A percentile compares a stretch with the other conserved stretches of the same genome.
phyloP scores from a whole-genome alignment of 805 yeast species.

The Cyberlindnera mycetangii region DNA sequence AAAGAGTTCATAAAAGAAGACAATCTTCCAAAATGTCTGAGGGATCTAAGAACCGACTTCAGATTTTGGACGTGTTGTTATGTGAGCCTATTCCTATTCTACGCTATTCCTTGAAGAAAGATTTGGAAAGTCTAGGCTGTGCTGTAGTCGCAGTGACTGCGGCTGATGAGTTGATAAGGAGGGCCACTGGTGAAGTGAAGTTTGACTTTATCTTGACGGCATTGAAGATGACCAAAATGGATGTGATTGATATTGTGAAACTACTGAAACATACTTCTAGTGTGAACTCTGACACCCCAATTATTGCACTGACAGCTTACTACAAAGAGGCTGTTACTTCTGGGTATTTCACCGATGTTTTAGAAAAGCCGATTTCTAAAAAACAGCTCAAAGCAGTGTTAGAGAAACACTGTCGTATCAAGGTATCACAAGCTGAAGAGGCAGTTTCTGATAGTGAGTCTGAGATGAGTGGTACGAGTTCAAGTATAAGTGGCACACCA shows the following conservation, averaged over 20 bases:
- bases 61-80: slow-evolving; percentile 61
- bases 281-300: slow-evolving; percentile 72
- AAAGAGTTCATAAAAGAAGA: slow-evolving; percentile 52
- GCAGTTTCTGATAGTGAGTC: slow-evolving; percentile 30
- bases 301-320: slow-evolving; percentile 71
- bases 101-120: slow-evolving; percentile 60
- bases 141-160: slow-evolving; percentile 71
- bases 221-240: slow-evolving; percentile 60
- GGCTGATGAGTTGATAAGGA: slow-evolving; percentile 79
- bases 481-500: not conserved
- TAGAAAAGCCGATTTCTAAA: slow-evolving; percentile 63
- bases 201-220: slow-evolving; percentile 85
- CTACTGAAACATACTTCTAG: slow-evolving; percentile 73
- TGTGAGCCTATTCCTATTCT: slow-evolving; percentile 89
- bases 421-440: slow-evolving; percentile 23
- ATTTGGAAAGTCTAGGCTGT: slow-evolving; percentile 71
- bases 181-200: slow-evolving; percentile 78
- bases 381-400: slow-evolving; percentile 20
- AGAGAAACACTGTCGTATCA: slow-evolving; percentile 28
- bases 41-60: slow-evolving; percentile 21
- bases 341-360: slow-evolving; percentile 55
- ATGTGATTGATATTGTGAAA: slow-evolving; percentile 73
- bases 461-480: slow-evolving; percentile 3
- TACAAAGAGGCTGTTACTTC: slow-evolving; percentile 58
- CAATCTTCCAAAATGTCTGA: slow-evolving; percentile 41